These are phyloP conservation scores for Plasmodium sp. DNA, from an alignment of 169 alveolate species.

Conservation along the genomic window DNA sequence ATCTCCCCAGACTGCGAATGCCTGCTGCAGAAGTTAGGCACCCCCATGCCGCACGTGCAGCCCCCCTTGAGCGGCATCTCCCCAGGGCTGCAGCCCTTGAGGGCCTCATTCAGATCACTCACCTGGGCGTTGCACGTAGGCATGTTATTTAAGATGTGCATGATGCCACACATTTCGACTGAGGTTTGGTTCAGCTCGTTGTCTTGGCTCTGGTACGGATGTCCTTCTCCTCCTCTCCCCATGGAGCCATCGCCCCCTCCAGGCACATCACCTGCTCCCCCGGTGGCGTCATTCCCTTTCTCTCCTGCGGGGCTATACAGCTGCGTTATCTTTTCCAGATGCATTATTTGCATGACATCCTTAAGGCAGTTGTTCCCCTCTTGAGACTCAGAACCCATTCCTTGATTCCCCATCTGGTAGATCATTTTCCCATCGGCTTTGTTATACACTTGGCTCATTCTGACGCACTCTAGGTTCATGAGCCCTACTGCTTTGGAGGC, in stretches of 20 bases:
- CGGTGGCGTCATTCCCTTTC: background rate
- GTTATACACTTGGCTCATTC: background rate
- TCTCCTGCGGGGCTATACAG: background rate
- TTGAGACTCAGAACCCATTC: background rate
- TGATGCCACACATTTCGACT: slow-evolving; percentile 12
- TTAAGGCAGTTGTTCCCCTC: background rate
- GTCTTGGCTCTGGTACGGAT: background rate
- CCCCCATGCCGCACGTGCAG: background rate
- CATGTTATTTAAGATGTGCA: slow-evolving; percentile 10
- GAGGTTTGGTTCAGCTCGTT: background rate
- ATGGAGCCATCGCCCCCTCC: background rate
- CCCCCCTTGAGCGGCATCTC: background rate
- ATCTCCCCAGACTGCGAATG: background rate
- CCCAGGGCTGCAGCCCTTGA: background rate
- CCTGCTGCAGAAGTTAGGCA: background rate
- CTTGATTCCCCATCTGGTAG: background rate
- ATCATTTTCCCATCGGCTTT: background rate
- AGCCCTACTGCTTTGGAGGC: background rate
- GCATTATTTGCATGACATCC: background rate
- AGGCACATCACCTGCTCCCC: background rate
- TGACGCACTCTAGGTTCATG: background rate
- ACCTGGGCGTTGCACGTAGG: background rate
- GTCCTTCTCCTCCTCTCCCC: background rate
- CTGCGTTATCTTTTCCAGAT: background rate
- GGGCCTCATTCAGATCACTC: background rate